These are phyloP conservation scores for Calonectria leucothoes DNA, from an alignment of 2,329 filamentous ascomycete species.

Conservation along the genomic window DNA sequence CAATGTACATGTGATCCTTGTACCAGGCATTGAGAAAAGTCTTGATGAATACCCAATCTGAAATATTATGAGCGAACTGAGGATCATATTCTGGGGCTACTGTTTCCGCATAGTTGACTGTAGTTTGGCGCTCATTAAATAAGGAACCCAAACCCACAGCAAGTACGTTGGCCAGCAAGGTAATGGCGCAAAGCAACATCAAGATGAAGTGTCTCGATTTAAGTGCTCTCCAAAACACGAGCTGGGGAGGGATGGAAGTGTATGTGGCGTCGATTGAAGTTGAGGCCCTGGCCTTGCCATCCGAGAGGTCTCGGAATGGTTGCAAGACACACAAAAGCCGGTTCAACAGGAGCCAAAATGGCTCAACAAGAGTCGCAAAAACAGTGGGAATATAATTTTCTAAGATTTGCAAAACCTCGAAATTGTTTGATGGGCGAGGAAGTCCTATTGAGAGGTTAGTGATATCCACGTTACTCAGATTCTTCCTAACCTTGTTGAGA, in stretches of 20 bases:
- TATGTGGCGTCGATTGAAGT: constrained; percentile 60
- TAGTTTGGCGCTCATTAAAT: constrained; percentile 52
- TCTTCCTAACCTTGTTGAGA: constrained; percentile 31
- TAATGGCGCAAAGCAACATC: constrained; percentile 57
- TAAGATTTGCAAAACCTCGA: constrained; percentile 51
- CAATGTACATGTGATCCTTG: constrained; percentile 47
- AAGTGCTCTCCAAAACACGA: constrained; percentile 59
- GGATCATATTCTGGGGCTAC: constrained; percentile 29
- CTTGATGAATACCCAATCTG: background rate
- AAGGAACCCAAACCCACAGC: constrained; percentile 64
- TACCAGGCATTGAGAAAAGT: background rate
- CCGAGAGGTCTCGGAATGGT: constrained; percentile 62
- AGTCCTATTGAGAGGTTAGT: constrained; percentile 40
- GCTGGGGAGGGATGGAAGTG: constrained; percentile 65
- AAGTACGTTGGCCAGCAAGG: constrained; percentile 63
- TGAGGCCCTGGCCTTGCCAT: constrained; percentile 47
- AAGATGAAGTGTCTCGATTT: constrained; percentile 58
- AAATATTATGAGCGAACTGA: constrained; percentile 29
- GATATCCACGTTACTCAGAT: background rate
- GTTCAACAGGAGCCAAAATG: constrained; percentile 67
- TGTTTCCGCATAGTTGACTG: constrained; percentile 6
- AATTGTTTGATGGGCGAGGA: constrained; percentile 42
- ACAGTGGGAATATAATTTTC: constrained; percentile 65
- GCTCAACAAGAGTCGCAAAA: constrained; percentile 67
- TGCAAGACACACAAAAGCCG: constrained; percentile 64